Base-by-base conservation (phyloP, 1,284 basidiomycete genomes). In the Leccinum cinnamomeum region DNA sequence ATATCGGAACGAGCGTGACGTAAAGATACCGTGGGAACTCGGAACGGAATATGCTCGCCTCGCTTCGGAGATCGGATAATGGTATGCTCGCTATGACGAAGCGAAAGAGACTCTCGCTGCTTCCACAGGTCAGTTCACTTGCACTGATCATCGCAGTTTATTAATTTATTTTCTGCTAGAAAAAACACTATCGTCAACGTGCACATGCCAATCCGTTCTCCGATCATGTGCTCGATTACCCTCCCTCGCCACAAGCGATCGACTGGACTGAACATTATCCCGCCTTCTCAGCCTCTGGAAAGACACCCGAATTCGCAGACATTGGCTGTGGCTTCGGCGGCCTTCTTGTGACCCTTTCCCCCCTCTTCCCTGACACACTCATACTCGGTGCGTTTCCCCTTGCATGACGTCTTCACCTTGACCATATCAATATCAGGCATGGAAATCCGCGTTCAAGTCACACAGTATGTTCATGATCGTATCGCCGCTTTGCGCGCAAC, bases 121-220 rank as follows among this genome's bases (percentile, higher is more conserved):
- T 74, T 2, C 75, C 74, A 10, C 75, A 76, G 64, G 72, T 76
- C 35, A 59, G 64, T 35, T 14, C 5, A 23, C 30, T 30, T 7
- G 6, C 4, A 41, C 4, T 35, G 8, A 5, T 3, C 4, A 7
- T 14, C 2, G 0, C 2, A 4, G 3, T 10, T 4, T 8, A 5
- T 16, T 23, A 8, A 28, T 16, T 53, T n/a, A 53, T n/a, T 16
- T 53, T 28, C 50, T 28, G 8, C 20, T 74, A 97, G 91, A 98
- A 98, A 90, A 88, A 92, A 71, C 94, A 93, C 78, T 99, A 99
- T 77, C 85, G 97, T 23, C 97, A 99, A 75, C 85, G 97, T 61
- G 97, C 97, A 3, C 97, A 99, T 75, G 96, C 97, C 7, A 99
- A 99, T 76, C 97, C 97, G 2, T 98, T 99, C 78, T 94, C 93